phyloP scores from a whole-genome alignment of 1,284 basidiomycete species.

The Ustilago xerochloae region DNA sequence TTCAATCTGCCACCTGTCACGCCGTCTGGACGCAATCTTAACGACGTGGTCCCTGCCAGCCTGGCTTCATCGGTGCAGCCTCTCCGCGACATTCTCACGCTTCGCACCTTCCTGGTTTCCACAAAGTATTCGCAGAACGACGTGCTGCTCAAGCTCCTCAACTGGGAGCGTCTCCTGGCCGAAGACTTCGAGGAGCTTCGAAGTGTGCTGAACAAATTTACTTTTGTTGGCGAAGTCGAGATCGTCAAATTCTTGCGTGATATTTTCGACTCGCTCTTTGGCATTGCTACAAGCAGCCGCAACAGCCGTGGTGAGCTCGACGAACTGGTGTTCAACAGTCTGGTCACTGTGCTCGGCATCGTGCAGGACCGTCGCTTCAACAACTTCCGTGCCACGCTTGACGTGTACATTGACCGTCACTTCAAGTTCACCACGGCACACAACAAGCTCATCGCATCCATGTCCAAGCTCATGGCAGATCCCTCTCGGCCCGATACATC shows the following conservation, averaged over 20 bases:
- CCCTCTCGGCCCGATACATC: slow-evolving; percentile 81
- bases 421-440: slow-evolving; percentile 72
- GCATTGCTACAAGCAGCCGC: slow-evolving; percentile 80
- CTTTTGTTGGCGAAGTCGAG: slow-evolving; percentile 78
- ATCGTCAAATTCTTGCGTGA: slow-evolving; percentile 92
- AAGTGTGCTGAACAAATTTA: slow-evolving; percentile 83
- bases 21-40: slow-evolving; percentile 73
- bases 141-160: slow-evolving; percentile 82
- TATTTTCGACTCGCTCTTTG: slow-evolving; percentile 93
- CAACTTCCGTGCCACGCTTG: slow-evolving; percentile 89
- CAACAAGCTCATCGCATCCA: slow-evolving; percentile 71
- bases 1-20: slow-evolving; percentile 76
- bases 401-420: slow-evolving; percentile 90
- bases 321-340: slow-evolving; percentile 85
- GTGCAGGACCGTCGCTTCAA: slow-evolving; percentile 87
- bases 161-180: slow-evolving; percentile 76
- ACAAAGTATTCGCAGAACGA: slow-evolving; percentile 92
- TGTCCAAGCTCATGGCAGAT: slow-evolving; percentile 83
- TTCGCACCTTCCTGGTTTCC: slow-evolving; percentile 91
- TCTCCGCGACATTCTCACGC: slow-evolving; percentile 78
- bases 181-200: slow-evolving; percentile 75
- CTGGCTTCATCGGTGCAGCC: slow-evolving; percentile 59
- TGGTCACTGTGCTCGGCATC: slow-evolving; percentile 84
- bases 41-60: slow-evolving; percentile 54
- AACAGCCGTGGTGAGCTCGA: slow-evolving; percentile 85